A percentile compares a stretch with the other conserved stretches of the same genome.
phyloP scores from a whole-genome alignment of 345 rosid species.

The Salix viminalis region DNA sequence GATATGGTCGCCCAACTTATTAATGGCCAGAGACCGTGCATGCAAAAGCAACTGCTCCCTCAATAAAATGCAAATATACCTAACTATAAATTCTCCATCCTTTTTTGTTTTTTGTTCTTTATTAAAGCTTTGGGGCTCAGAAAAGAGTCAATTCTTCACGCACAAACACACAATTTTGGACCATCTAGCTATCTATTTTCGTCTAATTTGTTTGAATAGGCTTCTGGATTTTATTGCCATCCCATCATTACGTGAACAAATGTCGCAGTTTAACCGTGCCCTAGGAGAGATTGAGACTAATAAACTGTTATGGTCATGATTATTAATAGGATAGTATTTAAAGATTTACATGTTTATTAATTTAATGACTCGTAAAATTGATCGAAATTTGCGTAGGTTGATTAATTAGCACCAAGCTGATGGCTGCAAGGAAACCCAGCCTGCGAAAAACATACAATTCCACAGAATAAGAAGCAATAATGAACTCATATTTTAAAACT shows the following conservation, averaged over 20 bases:
- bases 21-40: not conserved
- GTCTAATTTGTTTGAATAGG: not conserved
- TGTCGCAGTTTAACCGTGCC: not conserved
- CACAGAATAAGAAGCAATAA: not conserved
- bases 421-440: not conserved
- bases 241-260: conserved; percentile 11
- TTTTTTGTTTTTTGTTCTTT: not conserved
- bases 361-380: rapidly evolving
- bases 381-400: too few species aligned
- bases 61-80: not conserved
- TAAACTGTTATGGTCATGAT: too few species aligned
- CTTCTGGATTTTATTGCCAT: not conserved
- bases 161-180: not conserved
- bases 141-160: not conserved
- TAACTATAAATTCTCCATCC: not conserved
- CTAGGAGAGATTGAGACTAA: too few species aligned
- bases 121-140: not conserved
- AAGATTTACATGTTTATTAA: too few species aligned
- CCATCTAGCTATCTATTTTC: not conserved
- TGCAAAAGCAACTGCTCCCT: not conserved
- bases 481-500: too few species aligned
- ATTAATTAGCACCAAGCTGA: not conserved
- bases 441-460: not conserved
- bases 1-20: not conserved
- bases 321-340: too few species aligned